phyloP scores from a whole-genome alignment of 139 green algal species.

The Chlamydomonas applanata region DNA sequence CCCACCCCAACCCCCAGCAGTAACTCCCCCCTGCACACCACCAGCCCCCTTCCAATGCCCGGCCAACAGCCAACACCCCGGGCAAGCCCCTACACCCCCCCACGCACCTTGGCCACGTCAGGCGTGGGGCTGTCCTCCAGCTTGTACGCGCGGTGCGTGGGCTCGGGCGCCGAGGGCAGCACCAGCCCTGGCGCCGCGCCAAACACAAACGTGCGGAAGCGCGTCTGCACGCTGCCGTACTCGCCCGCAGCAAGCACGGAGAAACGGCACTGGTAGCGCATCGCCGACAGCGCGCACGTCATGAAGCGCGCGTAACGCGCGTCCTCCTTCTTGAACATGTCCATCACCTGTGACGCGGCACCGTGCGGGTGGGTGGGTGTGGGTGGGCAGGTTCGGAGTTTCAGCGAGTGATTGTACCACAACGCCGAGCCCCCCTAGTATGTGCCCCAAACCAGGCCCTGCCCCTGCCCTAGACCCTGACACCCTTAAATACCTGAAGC shows the following conservation, averaged over 20 bases:
- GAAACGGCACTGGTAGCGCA: conserved; percentile 64
- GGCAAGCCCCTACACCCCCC: no score
- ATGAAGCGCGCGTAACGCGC: conserved; percentile 66
- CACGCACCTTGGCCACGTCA: conserved; percentile 8
- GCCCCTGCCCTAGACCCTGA: no score
- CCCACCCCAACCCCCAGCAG: no score
- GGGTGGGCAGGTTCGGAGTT: background rate
- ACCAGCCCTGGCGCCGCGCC: conserved; percentile 51
- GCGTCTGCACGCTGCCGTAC: conserved; percentile 45
- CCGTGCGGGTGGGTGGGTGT: background rate
- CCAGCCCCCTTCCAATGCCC: no score
- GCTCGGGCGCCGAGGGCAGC: conserved; percentile 67
- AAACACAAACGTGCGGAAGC: conserved; percentile 52
- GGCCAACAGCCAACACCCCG: no score
- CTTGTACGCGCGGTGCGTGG: conserved; percentile 1
- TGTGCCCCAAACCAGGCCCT: background rate
- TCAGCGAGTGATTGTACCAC: no score
- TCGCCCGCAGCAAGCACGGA: conserved; percentile 55
- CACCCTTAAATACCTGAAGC: no score
- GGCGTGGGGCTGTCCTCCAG: conserved; percentile 5
- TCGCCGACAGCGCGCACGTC: conserved; percentile 40
- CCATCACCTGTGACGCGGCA: conserved; percentile 19
- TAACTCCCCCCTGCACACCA: no score
- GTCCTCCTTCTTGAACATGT: conserved; percentile 69
- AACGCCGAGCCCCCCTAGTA: no score